phyloP scores from a whole-genome alignment of 495 filamentous ascomycete species.

The Penicillium nucicola region DNA sequence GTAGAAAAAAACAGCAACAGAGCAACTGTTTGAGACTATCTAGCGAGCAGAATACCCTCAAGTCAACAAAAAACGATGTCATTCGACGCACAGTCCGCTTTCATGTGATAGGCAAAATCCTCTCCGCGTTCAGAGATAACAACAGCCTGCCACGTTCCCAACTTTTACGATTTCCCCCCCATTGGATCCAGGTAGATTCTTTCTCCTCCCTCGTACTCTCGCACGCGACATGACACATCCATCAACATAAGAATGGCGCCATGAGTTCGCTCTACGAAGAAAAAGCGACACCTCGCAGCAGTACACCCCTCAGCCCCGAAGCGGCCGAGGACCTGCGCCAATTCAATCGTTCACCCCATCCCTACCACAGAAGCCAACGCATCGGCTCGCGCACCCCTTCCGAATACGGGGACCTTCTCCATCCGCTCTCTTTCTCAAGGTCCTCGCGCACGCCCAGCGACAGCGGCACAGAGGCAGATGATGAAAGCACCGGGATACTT shows the following conservation, averaged over 20 bases:
- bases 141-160: slow-evolving; percentile 11
- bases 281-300: slow-evolving; percentile 21
- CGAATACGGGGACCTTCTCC: slow-evolving; percentile 25
- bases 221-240: slow-evolving; percentile 33
- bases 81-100: slow-evolving; percentile 11
- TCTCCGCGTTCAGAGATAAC: slow-evolving; percentile 29
- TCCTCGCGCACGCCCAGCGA: slow-evolving; percentile 66
- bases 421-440: slow-evolving; percentile 20
- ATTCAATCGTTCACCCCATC: slow-evolving; percentile 73
- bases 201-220: background rate
- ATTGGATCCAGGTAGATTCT: background rate
- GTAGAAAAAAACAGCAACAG: background rate
- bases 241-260: slow-evolving; percentile 35
- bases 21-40: background rate
- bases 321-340: slow-evolving; percentile 38
- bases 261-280: slow-evolving; percentile 43
- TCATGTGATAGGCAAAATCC: slow-evolving; percentile 34
- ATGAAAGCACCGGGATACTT: slow-evolving; percentile 69
- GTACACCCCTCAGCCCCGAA: slow-evolving; percentile 17
- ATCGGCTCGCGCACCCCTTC: slow-evolving; percentile 21
- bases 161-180: background rate
- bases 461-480: slow-evolving; percentile 88
- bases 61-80: background rate
- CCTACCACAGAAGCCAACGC: slow-evolving; percentile 56
- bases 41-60: background rate